Evolutionary conservation across 768 basidiomycete genomes (phyloP).

Genomic region (Leucocoprinus leucothites): DNA sequence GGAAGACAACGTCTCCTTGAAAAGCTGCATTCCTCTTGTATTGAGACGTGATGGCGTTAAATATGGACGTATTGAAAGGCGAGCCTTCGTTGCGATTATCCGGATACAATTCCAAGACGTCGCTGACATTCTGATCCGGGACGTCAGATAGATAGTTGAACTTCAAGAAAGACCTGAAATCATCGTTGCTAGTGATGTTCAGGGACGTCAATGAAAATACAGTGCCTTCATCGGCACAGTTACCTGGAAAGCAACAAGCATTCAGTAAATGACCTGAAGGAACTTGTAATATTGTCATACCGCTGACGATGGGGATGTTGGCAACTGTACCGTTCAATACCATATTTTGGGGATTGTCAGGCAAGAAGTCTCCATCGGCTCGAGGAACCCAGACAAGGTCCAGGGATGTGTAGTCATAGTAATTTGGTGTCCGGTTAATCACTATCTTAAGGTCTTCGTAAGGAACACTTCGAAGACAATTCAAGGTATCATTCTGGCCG

Average conservation of each 20-base stretch:
- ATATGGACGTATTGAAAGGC: slow-evolving; percentile 43
- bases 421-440: slow-evolving; percentile 24
- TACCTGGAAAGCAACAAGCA: slow-evolving; percentile 25
- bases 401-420: slow-evolving; percentile 33
- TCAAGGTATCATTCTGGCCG: slow-evolving; percentile 30
- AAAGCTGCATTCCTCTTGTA: slow-evolving; percentile 51
- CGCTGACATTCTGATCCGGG: slow-evolving; percentile 16
- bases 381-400: slow-evolving; percentile 44
- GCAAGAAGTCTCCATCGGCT: slow-evolving; percentile 47
- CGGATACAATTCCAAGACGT: slow-evolving; percentile 31
- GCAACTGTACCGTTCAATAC: slow-evolving; percentile 42
- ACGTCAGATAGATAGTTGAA: slow-evolving; percentile 20
- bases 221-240: slow-evolving; percentile 59
- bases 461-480: slow-evolving; percentile 38
- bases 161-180: slow-evolving; percentile 19
- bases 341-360: slow-evolving; percentile 37
- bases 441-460: slow-evolving; percentile 26
- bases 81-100: slow-evolving; percentile 38
- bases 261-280: neutral
- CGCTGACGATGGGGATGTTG: slow-evolving; percentile 45
- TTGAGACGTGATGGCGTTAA: slow-evolving; percentile 39
- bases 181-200: slow-evolving; percentile 33
- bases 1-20: slow-evolving; percentile 48
- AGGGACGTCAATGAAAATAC: slow-evolving; percentile 40
- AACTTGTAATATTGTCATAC: slow-evolving; percentile 7